Base-by-base conservation (phyloP, 129 eudicot species). In the Flaveria brownii region DNA sequence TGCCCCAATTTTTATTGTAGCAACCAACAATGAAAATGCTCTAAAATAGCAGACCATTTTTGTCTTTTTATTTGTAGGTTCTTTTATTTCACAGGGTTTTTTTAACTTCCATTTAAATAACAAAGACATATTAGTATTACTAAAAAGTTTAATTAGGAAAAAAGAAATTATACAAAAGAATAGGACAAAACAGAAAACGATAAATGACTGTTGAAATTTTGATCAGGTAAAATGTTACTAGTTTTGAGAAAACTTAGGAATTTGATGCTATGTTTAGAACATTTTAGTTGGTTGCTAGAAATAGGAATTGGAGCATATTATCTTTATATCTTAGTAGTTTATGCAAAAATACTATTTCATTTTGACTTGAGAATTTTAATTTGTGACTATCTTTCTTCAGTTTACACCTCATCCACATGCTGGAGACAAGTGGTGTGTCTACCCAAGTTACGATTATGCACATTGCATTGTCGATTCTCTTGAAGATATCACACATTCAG, bases 381-480 rank as follows among this genome's bases (percentile, higher is more conserved):
- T 63, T 14, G 68, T 15, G 65, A 23, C 65, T 10, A 6, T 63
- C 68, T 63, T 63, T 63, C 42, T 63, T 30, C 45, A 63, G 69
- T 63, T 63, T 20, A 63, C 69, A 16, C 69, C 69, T 63, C 69
- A 63, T 63, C 69, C 69, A 7, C 97, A 91, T 69, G 96, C 99
- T 3, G 99, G 99, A 72, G 92, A 95, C 80, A 91, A 91, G 74
- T 95, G 97, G 99, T 89, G 97, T 76, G 86, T 95, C 78, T 95
- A 95, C 74, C 99, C 99, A 26, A 95, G 94, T 82, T 95, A 94
- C 83, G 99, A 95, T 78, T 95, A 84, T 70, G 90, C 99, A 12
- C 99, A 95, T 60, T 95, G 99, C 86, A 86, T 89, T 79, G 97
- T 95, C 1, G 97, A 95, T 86, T 95, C 99, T 77, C 91, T 95